Evolutionary conservation across 129 eudicot genomes (phyloP).

Genomic region (Gnaphalium uliginosum): DNA sequence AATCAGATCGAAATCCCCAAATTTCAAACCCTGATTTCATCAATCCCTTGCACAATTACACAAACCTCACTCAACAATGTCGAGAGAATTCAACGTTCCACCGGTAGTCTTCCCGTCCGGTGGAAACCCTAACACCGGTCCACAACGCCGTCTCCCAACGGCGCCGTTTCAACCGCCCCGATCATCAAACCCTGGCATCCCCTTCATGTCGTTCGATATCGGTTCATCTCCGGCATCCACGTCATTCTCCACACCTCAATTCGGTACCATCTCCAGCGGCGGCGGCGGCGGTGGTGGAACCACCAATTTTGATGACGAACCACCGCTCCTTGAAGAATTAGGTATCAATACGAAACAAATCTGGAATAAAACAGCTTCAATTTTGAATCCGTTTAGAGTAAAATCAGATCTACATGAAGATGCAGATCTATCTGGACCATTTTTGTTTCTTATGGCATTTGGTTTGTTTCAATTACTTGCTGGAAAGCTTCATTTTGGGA

Average conservation of each 20-base stretch:
- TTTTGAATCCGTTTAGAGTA: slow-evolving; percentile 66
- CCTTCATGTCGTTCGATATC: slow-evolving; percentile 84
- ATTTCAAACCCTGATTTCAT: not conserved
- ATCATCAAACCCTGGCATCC: slow-evolving; percentile 54
- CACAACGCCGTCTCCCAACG: slow-evolving; percentile 64
- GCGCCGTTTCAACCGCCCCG: slow-evolving; percentile 75
- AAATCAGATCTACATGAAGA: slow-evolving; percentile 77
- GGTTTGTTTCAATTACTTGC: slow-evolving; percentile 84
- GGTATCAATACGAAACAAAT: slow-evolving; percentile 90
- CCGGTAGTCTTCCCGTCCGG: slow-evolving; percentile 84
- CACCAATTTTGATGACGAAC: slow-evolving; percentile 75
- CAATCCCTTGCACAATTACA: no score
- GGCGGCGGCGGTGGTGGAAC: slow-evolving; percentile 40
- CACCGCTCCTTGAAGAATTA: slow-evolving; percentile 81
- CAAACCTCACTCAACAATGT: slow-evolving; percentile 30
- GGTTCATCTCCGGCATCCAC: slow-evolving; percentile 66
- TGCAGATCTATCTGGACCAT: slow-evolving; percentile 82
- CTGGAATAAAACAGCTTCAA: slow-evolving; percentile 66
- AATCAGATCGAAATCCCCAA: not conserved
- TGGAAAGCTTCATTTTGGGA: slow-evolving; percentile 86
- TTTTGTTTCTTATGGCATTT: slow-evolving; percentile 66
- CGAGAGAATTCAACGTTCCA: slow-evolving; percentile 73
- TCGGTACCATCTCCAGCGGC: slow-evolving; percentile 38
- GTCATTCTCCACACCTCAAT: slow-evolving; percentile 59
- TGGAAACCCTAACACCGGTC: slow-evolving; percentile 50